Base-by-base conservation (phyloP, 768 basidiomycete species). In the Mycena galericulata region DNA sequence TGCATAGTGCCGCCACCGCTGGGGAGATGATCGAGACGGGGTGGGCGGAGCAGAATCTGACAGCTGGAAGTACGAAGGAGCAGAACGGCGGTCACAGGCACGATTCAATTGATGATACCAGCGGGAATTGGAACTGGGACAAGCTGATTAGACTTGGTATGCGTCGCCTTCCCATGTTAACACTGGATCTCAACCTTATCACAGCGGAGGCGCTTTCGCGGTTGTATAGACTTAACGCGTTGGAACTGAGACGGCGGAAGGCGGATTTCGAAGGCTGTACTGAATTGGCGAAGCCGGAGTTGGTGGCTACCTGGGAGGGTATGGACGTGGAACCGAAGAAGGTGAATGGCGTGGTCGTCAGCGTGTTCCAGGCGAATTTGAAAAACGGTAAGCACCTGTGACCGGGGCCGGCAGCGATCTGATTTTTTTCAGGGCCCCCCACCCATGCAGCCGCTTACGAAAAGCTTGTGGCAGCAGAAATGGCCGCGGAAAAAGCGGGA, bases 11-110 rank as follows among this genome's bases (percentile, higher is more conserved):
- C 4, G 68, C 72, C 46, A 78, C 74, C 0, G 70, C 57, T 45
- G 77, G 77, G 1, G 79, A 81, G 69, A 49, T 69, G 45, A 79
- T 81, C 34, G 78, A 81, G 53, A 61, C 56, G 11, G 49, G 60
- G 0, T 75, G 74, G 74, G 61, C 51, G 0, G 74, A 72, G 24
- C 55, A 55, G 0, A 72, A 72, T 26, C 65, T 72, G 0, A 65
- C 55, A 1, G 65, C 67, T 5, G 74, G 70, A 5, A 75, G 69
- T 22, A 69, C 70, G 18, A 51, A 62, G 47, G 72, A 75, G 49
- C 62, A 62, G 65, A 75, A 73, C 29, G 40, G 30, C 8, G 74
- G 74, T 4, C 64, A 75, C 46, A 29, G 72, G 1, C 72, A 69
- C 29, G 72, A 75, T 29, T 41, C 45, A 1, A 34, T 73, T 5